Evolutionary conservation across 2,329 filamentous ascomycete genomes (phyloP).

Genomic region (Exophiala xenobiotica): DNA sequence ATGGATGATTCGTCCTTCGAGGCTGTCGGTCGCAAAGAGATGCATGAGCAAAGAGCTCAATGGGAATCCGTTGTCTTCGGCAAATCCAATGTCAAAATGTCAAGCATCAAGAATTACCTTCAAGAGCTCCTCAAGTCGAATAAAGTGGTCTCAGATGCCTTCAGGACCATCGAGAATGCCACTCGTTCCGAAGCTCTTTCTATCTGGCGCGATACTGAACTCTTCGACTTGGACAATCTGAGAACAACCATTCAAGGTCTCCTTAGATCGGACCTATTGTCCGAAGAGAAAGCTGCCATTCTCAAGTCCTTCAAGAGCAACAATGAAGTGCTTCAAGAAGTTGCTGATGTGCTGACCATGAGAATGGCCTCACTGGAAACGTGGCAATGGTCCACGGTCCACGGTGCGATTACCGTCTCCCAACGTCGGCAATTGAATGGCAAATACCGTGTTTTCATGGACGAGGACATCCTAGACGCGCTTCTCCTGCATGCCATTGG

Average conservation of each 20-base stretch:
- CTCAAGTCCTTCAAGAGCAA: slow-evolving; percentile 54
- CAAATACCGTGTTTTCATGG: slow-evolving; percentile 60
- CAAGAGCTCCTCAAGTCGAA: slow-evolving; percentile 50
- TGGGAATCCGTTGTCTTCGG: slow-evolving; percentile 61
- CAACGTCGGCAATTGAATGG: slow-evolving; percentile 57
- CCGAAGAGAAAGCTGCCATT: slow-evolving; percentile 51
- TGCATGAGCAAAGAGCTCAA: slow-evolving; percentile 52
- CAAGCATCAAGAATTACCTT: slow-evolving; percentile 52
- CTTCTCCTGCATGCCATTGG: slow-evolving; percentile 58
- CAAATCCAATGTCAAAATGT: slow-evolving; percentile 46
- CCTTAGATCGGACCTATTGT: slow-evolving; percentile 51
- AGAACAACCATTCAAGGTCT: slow-evolving; percentile 50
- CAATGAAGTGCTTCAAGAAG: slow-evolving; percentile 51
- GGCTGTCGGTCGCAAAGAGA: slow-evolving; percentile 52
- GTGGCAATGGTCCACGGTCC: slow-evolving; percentile 52
- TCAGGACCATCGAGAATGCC: slow-evolving; percentile 43
- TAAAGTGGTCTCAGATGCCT: slow-evolving; percentile 41
- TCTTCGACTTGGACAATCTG: slow-evolving; percentile 46
- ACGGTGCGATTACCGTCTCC: slow-evolving; percentile 43
- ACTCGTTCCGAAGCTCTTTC: slow-evolving; percentile 41
- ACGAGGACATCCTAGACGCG: slow-evolving; percentile 58
- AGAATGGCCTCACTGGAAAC: slow-evolving; percentile 50
- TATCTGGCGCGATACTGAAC: slow-evolving; percentile 33
- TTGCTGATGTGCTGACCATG: slow-evolving; percentile 60
- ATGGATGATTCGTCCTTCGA: slow-evolving; percentile 43